Percentiles rank a stretch among this genome's conserved stretches.
phyloP scores from a whole-genome alignment of 208 protist species.

The Acanthamoeba triangularis region DNA sequence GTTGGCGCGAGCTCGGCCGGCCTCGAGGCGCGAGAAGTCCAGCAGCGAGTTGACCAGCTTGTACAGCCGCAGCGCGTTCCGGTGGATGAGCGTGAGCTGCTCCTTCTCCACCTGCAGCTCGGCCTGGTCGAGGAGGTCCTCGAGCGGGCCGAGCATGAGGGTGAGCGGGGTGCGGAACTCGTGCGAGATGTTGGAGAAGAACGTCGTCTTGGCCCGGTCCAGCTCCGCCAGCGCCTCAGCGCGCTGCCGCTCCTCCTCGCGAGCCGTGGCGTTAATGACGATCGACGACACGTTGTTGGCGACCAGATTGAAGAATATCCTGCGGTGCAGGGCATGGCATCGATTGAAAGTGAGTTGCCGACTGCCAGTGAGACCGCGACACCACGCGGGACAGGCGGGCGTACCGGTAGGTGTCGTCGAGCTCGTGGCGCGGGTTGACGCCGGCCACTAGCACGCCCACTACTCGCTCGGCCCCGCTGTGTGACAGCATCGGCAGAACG shows the following conservation, averaged over 20 bases:
- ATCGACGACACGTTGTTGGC: background rate
- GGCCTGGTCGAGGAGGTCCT: slow-evolving; percentile 3
- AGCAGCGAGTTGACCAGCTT: slow-evolving; percentile 82
- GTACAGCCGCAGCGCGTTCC: slow-evolving; percentile 70
- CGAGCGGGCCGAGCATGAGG: slow-evolving; percentile 80
- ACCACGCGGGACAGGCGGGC: background rate
- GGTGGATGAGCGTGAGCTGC: slow-evolving; percentile 43
- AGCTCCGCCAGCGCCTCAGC: slow-evolving; percentile 58
- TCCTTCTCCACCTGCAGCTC: slow-evolving; percentile 22
- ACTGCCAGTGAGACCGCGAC: too few species aligned
- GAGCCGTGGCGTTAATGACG: background rate
- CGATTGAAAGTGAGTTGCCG: too few species aligned
- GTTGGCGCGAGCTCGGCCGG: slow-evolving; percentile 72
- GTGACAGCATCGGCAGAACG: background rate
- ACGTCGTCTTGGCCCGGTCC: slow-evolving; percentile 76
- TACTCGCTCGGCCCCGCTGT: background rate
- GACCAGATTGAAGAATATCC: slow-evolving; percentile 55
- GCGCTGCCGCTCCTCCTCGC: slow-evolving; percentile 41
- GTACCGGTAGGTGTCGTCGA: slow-evolving; percentile 35
- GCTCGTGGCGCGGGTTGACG: slow-evolving; percentile 28
- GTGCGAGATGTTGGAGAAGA: slow-evolving; percentile 82
- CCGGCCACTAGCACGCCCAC: slow-evolving; percentile 17
- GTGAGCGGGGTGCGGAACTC: slow-evolving; percentile 81
- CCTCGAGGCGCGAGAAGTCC: slow-evolving; percentile 81
- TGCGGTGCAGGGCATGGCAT: background rate